Evolutionary conservation across 306 rosid species (phyloP).

Genomic region (Dalbergia oliveri): DNA sequence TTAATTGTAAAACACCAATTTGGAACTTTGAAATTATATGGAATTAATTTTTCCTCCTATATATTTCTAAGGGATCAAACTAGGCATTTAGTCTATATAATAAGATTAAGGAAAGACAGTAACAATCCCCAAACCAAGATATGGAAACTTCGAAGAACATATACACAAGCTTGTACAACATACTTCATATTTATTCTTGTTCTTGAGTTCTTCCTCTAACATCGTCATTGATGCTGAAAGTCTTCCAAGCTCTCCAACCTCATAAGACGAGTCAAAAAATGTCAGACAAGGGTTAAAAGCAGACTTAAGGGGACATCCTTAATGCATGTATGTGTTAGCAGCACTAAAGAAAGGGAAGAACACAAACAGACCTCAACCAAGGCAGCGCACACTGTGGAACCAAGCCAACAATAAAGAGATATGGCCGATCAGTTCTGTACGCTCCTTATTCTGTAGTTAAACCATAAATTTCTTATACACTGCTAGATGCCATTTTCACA

Average conservation of each 20-base stretch:
- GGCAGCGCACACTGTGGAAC: constrained; percentile 77
- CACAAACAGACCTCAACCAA: constrained; percentile 80
- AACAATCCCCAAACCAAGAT: neutral
- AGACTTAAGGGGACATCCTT: neutral
- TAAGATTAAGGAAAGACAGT: neutral
- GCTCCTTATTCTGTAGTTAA: constrained; percentile 79
- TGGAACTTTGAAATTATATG: no score
- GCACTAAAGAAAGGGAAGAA: no score
- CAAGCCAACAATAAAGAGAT: constrained; percentile 92
- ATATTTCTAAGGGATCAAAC: no score
- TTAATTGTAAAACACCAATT: no score
- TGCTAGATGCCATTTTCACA: neutral
- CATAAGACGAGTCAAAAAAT: constrained; percentile 39
- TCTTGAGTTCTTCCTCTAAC: constrained; percentile 82
- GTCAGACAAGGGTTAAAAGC: constrained; percentile 27
- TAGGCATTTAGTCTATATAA: no score
- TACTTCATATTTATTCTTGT: constrained; percentile 75
- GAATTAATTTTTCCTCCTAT: no score
- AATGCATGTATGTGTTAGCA: neutral
- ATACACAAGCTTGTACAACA: constrained; percentile 35
- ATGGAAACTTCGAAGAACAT: constrained; percentile 20
- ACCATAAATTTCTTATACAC: constrained; percentile 22
- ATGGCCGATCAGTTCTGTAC: constrained; percentile 76
- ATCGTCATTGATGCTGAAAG: constrained; percentile 82
- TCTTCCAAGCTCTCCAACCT: constrained; percentile 97